phyloP scores from a whole-genome alignment of 2,329 filamentous ascomycete species.

The Penicillium sp. region DNA sequence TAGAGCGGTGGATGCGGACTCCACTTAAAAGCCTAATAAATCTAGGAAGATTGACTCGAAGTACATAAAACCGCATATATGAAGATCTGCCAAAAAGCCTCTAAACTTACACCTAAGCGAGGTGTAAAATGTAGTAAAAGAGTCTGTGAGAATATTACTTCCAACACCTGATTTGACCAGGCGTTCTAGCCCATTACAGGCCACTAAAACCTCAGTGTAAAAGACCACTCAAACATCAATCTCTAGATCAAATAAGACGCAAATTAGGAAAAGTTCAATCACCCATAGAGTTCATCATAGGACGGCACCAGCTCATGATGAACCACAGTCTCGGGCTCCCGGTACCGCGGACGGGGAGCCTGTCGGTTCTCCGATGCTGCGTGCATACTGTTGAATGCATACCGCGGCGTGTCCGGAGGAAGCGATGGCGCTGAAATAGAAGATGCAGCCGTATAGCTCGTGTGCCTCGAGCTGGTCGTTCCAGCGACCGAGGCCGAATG shows the following conservation, averaged over 20 bases:
- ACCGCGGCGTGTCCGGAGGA: slow-evolving; percentile 26
- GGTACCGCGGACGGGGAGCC: slow-evolving; percentile 13
- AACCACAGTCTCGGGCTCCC: slow-evolving; percentile 19
- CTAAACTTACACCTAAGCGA: background rate
- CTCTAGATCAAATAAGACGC: background rate
- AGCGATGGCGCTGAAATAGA: slow-evolving; percentile 25
- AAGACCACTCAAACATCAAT: background rate
- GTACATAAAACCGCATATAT: background rate
- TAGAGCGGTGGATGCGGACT: background rate
- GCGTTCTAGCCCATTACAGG: background rate
- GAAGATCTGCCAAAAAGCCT: background rate
- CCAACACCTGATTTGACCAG: background rate
- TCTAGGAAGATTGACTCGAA: background rate
- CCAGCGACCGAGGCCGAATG: slow-evolving; percentile 24
- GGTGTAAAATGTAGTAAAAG: background rate
- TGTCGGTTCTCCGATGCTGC: slow-evolving; percentile 23
- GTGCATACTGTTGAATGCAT: slow-evolving; percentile 12
- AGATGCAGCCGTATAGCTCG: slow-evolving; percentile 31
- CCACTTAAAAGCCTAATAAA: background rate
- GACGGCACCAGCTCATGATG: slow-evolving; percentile 35
- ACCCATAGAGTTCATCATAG: slow-evolving; percentile 40
- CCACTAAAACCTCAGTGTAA: background rate
- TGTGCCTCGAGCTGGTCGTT: slow-evolving; percentile 31
- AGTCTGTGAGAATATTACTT: background rate
- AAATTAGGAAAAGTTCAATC: slow-evolving; percentile 1